Conservation (phyloP, 306 rosid genomes). For the Rosa rugosa region DNA sequence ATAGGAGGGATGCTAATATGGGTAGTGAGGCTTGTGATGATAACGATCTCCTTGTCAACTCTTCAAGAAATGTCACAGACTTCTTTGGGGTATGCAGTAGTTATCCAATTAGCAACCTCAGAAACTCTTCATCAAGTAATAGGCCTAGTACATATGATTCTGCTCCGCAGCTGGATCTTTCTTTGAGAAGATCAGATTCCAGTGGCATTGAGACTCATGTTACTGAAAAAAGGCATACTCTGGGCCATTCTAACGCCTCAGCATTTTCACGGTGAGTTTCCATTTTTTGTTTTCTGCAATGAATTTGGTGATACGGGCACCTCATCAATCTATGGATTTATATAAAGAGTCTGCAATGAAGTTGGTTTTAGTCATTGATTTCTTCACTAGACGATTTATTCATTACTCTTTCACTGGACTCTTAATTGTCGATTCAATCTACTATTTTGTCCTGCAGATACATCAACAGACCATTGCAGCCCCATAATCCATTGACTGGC, state of each 20-base stretch:
- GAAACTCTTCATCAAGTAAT: constrained; percentile 48
- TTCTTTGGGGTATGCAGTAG: constrained; percentile 59
- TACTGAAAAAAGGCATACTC: constrained; percentile 55
- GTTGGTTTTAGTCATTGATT: constrained; percentile 2
- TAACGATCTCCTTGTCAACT: constrained; percentile 45
- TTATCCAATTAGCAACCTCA: constrained; percentile 40
- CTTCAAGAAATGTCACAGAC: constrained; percentile 62
- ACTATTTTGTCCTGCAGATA: constrained; percentile 56
- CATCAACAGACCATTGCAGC: constrained; percentile 54
- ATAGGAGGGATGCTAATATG: constrained; percentile 35
- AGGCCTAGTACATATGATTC: constrained; percentile 48
- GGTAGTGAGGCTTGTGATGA: constrained; percentile 57
- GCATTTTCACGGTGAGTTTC: constrained; percentile 78
- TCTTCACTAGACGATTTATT: constrained; percentile 7
- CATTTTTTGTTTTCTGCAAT: not conserved
- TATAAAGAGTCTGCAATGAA: not conserved
- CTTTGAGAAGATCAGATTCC: constrained; percentile 70
- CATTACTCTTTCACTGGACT: not conserved
- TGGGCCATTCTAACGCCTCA: constrained; percentile 74
- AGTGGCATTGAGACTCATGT: constrained; percentile 47
- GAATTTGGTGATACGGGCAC: constrained; percentile 2
- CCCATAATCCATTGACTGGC: constrained; percentile 35
- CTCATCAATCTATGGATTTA: not conserved
- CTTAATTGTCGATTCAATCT: constrained; percentile 21
- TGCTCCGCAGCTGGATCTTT: constrained; percentile 77